Conservation (phyloP, 352 stramenopile genomes). For the Plasmopara halstedii region DNA sequence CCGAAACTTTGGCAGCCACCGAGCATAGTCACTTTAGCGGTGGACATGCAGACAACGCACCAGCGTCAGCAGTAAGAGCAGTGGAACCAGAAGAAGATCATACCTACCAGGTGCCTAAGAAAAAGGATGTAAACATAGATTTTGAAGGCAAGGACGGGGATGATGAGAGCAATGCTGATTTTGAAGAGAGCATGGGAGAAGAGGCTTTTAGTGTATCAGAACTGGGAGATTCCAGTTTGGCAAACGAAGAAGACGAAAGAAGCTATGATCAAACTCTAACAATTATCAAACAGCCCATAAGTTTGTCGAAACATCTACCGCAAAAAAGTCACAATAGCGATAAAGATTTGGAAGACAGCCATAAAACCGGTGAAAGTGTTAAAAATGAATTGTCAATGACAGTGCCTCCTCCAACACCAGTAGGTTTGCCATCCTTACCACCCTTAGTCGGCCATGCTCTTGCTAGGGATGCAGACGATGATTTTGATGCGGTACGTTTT, state of each 20-base stretch:
- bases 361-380: conserved; percentile 2
- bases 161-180: conserved; percentile 23
- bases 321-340: conserved; percentile 8
- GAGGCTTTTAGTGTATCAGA: conserved; percentile 52
- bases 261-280: conserved; percentile 5
- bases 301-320: background rate
- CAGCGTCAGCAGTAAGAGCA: background rate
- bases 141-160: conserved; percentile 8
- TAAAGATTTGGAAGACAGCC: conserved; percentile 21
- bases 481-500: conserved; percentile 43
- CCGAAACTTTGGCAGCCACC: background rate
- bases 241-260: conserved; percentile 11
- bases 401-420: conserved; percentile 20
- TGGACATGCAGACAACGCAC: conserved; percentile 3
- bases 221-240: conserved; percentile 42
- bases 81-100: conserved; percentile 5
- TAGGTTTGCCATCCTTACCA: conserved; percentile 18
- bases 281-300: background rate
- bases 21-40: conserved; percentile 2
- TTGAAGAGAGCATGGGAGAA: conserved; percentile 46
- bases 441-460: conserved; percentile 5
- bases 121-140: background rate
- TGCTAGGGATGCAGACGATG: conserved; percentile 29
- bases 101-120: background rate
- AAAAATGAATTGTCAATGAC: conserved; percentile 12